phyloP scores from a whole-genome alignment of 768 basidiomycete genomes.

The Boletus vermiculosoides region DNA sequence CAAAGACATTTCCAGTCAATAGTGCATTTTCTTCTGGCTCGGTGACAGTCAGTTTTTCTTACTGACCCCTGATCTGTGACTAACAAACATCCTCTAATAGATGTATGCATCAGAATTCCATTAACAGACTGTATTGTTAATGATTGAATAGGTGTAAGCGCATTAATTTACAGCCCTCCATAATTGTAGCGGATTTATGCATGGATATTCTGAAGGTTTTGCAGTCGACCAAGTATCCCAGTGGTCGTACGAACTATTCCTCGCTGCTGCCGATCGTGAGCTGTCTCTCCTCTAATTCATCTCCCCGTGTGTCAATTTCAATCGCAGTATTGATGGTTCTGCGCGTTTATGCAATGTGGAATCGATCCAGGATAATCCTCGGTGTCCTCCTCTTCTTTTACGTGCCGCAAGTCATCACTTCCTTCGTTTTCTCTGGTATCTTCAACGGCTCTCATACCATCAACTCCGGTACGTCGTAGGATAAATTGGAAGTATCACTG shows the following conservation, averaged over 20 bases:
- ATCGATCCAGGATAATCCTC: too few species aligned
- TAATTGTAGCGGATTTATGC: neutral
- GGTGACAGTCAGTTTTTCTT: neutral
- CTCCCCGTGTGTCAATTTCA: neutral
- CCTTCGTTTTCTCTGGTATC: neutral
- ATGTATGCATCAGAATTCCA: neutral
- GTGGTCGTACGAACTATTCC: neutral
- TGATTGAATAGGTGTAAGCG: neutral
- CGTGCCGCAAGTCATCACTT: neutral
- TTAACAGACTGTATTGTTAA: neutral
- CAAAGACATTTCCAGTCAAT: neutral
- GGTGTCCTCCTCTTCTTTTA: too few species aligned
- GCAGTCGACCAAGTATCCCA: neutral
- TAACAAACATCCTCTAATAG: neutral
- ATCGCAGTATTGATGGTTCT: neutral
- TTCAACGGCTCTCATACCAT: neutral
- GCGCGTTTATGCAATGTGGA: too few species aligned
- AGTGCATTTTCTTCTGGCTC: neutral
- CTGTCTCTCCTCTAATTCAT: neutral
- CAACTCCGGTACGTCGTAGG: neutral
- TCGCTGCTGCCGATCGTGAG: neutral
- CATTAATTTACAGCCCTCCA: neutral
- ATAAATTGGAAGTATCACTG: neutral
- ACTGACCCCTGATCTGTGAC: neutral
- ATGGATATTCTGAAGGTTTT: neutral